Conservation (phyloP, 176 grass and related monocot genomes). For the Oropetium thomaeum region DNA sequence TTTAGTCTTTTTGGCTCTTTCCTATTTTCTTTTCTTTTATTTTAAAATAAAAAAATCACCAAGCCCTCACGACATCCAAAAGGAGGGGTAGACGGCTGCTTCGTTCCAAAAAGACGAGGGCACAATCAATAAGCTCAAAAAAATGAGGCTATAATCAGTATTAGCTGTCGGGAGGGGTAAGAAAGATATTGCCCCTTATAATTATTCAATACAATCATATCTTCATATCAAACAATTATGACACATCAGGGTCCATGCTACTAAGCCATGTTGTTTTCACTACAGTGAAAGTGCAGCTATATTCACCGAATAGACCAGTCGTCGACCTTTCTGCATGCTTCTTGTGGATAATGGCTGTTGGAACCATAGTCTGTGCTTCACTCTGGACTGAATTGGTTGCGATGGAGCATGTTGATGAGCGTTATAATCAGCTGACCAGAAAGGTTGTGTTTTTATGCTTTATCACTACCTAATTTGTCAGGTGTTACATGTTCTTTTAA, state of each 20-base stretch:
- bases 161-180: no score
- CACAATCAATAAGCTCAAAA: no score
- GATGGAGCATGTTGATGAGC: constrained; percentile 79
- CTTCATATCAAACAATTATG: no score
- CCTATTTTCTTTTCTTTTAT: no score
- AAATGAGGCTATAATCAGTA: no score
- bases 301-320: constrained; percentile 79
- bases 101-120: no score
- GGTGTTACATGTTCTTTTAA: background rate
- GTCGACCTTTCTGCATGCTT: constrained; percentile 82
- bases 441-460: constrained; percentile 54
- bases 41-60: no score
- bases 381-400: constrained; percentile 79
- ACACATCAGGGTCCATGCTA: constrained; percentile 4
- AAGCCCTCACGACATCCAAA: no score
- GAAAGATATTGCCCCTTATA: no score
- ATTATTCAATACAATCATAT: no score
- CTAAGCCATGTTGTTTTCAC: constrained; percentile 27
- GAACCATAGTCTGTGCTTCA: constrained; percentile 81
- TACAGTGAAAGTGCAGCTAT: constrained; percentile 86
- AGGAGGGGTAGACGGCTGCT: no score
- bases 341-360: constrained; percentile 91
- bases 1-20: no score
- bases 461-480: constrained; percentile 13
- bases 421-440: constrained; percentile 69